Base-by-base conservation (phyloP, 116 monocot species). In the Trichopus zeylanicus region DNA sequence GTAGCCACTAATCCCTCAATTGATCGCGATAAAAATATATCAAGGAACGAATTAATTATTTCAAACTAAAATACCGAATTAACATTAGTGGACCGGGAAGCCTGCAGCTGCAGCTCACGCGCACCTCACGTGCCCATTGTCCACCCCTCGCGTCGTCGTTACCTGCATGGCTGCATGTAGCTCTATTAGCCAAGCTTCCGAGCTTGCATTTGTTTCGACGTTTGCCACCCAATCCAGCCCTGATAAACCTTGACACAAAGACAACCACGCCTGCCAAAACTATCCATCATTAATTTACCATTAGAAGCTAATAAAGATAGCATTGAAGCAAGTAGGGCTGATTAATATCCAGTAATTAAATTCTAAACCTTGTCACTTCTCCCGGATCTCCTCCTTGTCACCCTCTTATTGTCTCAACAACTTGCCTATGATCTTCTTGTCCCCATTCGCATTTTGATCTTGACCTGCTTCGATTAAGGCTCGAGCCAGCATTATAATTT, bases 261-360 rank as follows among this genome's bases (percentile, higher is more conserved):
- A 42, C 42, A 42, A 42, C n/a, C n/a, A 42, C 13, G 7, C 42
- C 8, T 16, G 42, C 13, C 42, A 42, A 42, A n/a, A 10, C n/a
- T n/a, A n/a, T 42, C 42, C 42, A n/a, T 42, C 13, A 42, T 42
- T 42, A 42, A 42, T n/a, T n/a, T n/a, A n/a, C n/a, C n/a, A n/a
- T n/a, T n/a, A 51, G 51, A 20, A 51, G 51, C 51, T 51, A 51
- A 51, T 51, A 51, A 51, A 24, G 51, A 5, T 51, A 51, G 16
- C 57, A 33, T 57, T 29, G 30, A 21, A 57, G 32, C 57, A 33
- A 29, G 57, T 57, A 57, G 34, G 57, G 18, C 57, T 57, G n/a
- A n/a, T n/a, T n/a, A n/a, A n/a, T n/a, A n/a, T n/a, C n/a, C n/a
- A n/a, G n/a, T n/a, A n/a, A n/a, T n/a, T n/a, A n/a, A n/a, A n/a